These are phyloP conservation scores for Trametes pubescens DNA, from an alignment of 1,284 basidiomycete genomes.

Conservation along the genomic window DNA sequence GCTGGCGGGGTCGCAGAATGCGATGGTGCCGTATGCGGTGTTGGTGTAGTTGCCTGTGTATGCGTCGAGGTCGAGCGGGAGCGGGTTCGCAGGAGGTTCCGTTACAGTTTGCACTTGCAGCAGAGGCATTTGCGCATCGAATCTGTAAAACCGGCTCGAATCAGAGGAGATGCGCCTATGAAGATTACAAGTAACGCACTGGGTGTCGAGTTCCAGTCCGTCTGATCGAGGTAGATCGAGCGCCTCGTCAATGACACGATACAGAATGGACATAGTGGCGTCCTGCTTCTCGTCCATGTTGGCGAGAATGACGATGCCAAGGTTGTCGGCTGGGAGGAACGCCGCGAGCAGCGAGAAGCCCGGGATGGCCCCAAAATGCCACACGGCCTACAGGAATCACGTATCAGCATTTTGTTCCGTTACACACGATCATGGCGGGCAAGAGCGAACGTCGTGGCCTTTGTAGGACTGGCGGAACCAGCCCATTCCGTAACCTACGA, in stretches of 20 bases:
- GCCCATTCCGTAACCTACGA: conserved; percentile 42
- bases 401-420: neutral
- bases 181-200: neutral
- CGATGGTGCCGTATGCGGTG: conserved; percentile 46
- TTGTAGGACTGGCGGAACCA: conserved; percentile 40
- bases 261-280: conserved; percentile 40
- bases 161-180: neutral
- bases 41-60: conserved; percentile 44
- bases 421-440: neutral
- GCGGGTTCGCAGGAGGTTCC: neutral
- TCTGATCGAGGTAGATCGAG: conserved; percentile 17
- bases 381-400: conserved; percentile 26
- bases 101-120: neutral
- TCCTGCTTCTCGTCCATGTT: conserved; percentile 49
- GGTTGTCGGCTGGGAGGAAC: conserved; percentile 41
- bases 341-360: conserved; percentile 50
- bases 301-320: conserved; percentile 51
- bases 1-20: conserved; percentile 43
- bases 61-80: conserved; percentile 21
- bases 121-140: neutral
- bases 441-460: conserved; percentile 37
- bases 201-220: neutral
- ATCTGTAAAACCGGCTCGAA: neutral
- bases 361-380: conserved; percentile 35
- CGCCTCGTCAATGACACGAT: conserved; percentile 29